Percentiles rank a stretch among this genome's conserved stretches.
phyloP scores from a whole-genome alignment of 2,329 filamentous ascomycete species.

The Dothistroma septosporum region DNA sequence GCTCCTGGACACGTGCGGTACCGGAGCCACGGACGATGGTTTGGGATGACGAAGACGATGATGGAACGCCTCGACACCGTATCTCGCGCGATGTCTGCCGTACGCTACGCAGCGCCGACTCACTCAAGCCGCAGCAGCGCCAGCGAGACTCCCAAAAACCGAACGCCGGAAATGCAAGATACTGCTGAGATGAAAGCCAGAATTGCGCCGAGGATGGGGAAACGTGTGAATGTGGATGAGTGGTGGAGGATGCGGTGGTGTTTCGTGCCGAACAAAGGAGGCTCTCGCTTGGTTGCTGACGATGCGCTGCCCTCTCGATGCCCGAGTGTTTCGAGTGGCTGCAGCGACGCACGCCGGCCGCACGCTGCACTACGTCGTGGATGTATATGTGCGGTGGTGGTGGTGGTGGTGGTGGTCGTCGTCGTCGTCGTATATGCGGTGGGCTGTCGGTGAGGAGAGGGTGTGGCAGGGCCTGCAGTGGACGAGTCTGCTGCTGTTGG shows the following conservation, averaged over 20 bases:
- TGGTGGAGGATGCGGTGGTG: background rate
- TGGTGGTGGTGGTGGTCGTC: background rate
- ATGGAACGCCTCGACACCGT: background rate
- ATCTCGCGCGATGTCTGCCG: background rate
- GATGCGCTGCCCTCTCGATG: background rate
- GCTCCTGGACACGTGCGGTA: background rate
- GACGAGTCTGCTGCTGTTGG: background rate
- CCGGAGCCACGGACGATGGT: slow-evolving; percentile 1
- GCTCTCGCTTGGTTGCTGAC: background rate
- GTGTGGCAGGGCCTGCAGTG: background rate
- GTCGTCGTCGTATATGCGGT: background rate
- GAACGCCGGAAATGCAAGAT: slow-evolving; percentile 6
- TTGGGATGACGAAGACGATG: slow-evolving; percentile 1
- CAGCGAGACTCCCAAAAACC: background rate
- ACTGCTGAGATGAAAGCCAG: background rate
- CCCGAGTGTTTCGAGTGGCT: background rate
- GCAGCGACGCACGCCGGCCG: background rate
- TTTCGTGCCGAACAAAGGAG: slow-evolving; percentile 2
- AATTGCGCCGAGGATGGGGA: background rate
- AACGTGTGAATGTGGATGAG: background rate
- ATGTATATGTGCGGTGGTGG: background rate
- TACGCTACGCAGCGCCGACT: slow-evolving; percentile 3
- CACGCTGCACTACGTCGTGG: background rate
- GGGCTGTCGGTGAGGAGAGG: background rate
- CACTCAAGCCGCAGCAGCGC: background rate